These are phyloP conservation scores for Chenopodium album DNA, from an alignment of 148 eudicot genomes.

Conservation along the genomic window DNA sequence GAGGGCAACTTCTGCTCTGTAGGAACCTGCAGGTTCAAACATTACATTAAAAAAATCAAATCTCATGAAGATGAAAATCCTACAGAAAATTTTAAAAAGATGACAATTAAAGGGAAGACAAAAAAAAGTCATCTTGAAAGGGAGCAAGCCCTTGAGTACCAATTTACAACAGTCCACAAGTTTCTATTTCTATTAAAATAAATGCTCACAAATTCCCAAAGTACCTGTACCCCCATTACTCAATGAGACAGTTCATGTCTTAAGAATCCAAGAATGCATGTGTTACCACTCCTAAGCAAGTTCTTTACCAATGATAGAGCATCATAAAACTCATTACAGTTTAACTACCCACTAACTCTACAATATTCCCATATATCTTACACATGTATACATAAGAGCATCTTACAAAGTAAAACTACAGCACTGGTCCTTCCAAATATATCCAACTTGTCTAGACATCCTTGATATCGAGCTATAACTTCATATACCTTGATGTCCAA, in stretches of 20 bases:
- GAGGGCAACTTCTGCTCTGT: constrained; percentile 95
- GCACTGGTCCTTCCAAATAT: not conserved
- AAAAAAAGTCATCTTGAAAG: constrained; percentile 3
- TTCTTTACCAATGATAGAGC: not conserved
- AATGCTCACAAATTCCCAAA: not conserved
- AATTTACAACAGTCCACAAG: constrained; percentile 1
- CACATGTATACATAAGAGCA: not conserved
- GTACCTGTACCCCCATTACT: constrained; percentile 7
- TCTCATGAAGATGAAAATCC: constrained; percentile 4
- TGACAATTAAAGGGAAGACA: not conserved
- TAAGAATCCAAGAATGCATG: too few relatives aligned
- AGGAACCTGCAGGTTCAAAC: constrained; percentile 71
- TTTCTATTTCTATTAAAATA: not conserved
- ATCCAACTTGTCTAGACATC: constrained; percentile 2
- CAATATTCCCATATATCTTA: not conserved
- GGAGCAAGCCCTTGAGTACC: not conserved
- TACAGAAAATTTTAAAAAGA: not conserved
- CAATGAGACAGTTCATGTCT: not conserved
- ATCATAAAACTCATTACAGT: not conserved
- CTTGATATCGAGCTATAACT: not conserved
- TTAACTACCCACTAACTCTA: not conserved
- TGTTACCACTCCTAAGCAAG: not conserved
- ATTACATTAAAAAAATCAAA: constrained; percentile 16
- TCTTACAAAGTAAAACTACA: not conserved
- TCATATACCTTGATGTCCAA: not conserved